These are phyloP conservation scores for Rhodotorula sp. DNA, from an alignment of 1,284 basidiomycete genomes.

Conservation along the genomic window DNA sequence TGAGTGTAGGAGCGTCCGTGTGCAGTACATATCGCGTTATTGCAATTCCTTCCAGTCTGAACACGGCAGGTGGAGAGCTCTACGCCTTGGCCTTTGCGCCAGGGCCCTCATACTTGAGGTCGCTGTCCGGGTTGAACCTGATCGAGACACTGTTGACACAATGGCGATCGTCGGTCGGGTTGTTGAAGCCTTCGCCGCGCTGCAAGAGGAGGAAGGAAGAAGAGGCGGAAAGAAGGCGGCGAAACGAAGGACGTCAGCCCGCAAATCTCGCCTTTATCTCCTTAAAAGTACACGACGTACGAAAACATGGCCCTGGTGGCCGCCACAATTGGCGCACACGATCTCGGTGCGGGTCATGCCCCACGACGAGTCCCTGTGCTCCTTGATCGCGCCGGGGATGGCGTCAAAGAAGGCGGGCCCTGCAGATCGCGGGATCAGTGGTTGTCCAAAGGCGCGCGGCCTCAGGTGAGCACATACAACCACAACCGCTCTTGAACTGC, in stretches of 20 bases:
- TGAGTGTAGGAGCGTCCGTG: too few relatives aligned
- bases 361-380: slow-evolving; percentile 50
- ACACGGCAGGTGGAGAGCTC: too few relatives aligned
- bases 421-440: background rate
- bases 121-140: slow-evolving; percentile 18
- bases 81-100: slow-evolving; percentile 2
- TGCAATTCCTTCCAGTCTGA: too few relatives aligned
- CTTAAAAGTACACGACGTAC: background rate
- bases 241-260: background rate
- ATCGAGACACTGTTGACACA: slow-evolving; percentile 42
- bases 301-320: slow-evolving; percentile 54
- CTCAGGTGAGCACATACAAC: slow-evolving; percentile 45
- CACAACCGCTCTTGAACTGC: slow-evolving; percentile 54
- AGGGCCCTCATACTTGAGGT: slow-evolving; percentile 5
- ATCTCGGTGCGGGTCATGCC: slow-evolving; percentile 54
- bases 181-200: slow-evolving; percentile 11
- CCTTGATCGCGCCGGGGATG: slow-evolving; percentile 48
- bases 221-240: background rate
- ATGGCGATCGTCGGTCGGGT: slow-evolving; percentile 36
- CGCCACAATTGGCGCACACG: slow-evolving; percentile 52
- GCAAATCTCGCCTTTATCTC: background rate
- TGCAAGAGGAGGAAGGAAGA: background rate
- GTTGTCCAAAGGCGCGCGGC: too few relatives aligned
- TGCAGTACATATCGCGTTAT: too few relatives aligned
- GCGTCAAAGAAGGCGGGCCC: slow-evolving; percentile 53